These are phyloP conservation scores for Elaeis oleifera DNA, from an alignment of 202 grass and related monocot species.

Conservation along the genomic window DNA sequence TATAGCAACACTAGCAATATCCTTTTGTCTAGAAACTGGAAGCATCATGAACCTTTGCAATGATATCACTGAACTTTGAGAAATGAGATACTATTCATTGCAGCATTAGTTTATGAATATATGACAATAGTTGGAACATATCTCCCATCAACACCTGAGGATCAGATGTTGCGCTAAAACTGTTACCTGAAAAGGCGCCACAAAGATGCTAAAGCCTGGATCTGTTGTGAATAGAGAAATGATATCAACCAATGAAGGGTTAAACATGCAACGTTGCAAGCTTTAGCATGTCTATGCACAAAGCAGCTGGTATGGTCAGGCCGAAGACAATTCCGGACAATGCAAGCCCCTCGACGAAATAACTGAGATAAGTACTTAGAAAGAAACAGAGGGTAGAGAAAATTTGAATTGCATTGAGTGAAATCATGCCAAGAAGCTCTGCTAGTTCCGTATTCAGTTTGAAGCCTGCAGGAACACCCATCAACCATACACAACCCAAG, in stretches of 20 bases:
- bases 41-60: no score
- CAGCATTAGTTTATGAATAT: no score
- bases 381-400: constrained; percentile 86
- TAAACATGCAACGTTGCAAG: constrained; percentile 64
- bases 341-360: constrained; percentile 46
- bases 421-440: constrained; percentile 83
- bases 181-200: constrained; percentile 94
- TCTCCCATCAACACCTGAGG: no score
- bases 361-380: constrained; percentile 43
- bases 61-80: no score
- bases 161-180: not conserved
- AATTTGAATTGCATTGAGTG: constrained; percentile 77
- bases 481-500: constrained; percentile 90
- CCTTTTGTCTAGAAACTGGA: no score
- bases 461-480: constrained; percentile 93
- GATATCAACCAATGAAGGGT: constrained; percentile 77
- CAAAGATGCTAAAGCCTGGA: constrained; percentile 76
- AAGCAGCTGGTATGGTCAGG: constrained; percentile 52
- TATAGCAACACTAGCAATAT: no score
- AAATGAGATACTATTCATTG: no score
- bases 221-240: constrained; percentile 72
- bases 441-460: constrained; percentile 90
- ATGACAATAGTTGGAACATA: no score
- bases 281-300: constrained; percentile 66
- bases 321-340: constrained; percentile 60